A percentile compares a stretch with the other conserved stretches of the same genome.
Evolutionary conservation across 2,329 filamentous ascomycete species (phyloP).

Genomic region (Arthrinium puccinioides): DNA sequence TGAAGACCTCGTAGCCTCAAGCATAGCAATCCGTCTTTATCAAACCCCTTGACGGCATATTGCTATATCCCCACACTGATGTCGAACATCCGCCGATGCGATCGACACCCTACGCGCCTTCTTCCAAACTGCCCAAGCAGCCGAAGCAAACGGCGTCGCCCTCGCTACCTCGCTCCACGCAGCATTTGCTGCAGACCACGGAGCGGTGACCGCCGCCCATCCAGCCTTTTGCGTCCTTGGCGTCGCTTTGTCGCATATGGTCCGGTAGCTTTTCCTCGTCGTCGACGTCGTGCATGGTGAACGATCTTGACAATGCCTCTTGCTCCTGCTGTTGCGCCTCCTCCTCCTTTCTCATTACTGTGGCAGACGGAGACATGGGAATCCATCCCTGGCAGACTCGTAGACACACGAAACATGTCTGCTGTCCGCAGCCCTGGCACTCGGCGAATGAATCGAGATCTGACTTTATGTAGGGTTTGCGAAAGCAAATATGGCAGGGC

Average conservation of each 20-base stretch:
- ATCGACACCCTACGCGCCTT: too few relatives aligned
- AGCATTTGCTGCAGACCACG: constrained; percentile 61
- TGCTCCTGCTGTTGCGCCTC: constrained; percentile 7
- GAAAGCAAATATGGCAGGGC: constrained; percentile 62
- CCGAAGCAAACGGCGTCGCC: constrained; percentile 62
- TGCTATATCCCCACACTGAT: too few relatives aligned
- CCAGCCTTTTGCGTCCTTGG: constrained; percentile 28
- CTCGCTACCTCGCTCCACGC: constrained; percentile 55
- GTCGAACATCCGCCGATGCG: too few relatives aligned
- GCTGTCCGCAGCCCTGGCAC: constrained; percentile 53
- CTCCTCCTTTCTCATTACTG: constrained; percentile 9
- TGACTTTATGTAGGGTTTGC: constrained; percentile 55
- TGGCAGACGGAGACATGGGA: constrained; percentile 3
- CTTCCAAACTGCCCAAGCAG: constrained; percentile 43
- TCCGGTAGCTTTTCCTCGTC: constrained; percentile 15
- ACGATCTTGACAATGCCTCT: constrained; percentile 33
- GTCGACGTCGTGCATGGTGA: constrained; percentile 44
- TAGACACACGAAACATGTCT: constrained; percentile 64
- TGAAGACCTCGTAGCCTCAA: too few relatives aligned
- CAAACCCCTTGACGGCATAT: too few relatives aligned
- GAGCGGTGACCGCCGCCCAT: constrained; percentile 35
- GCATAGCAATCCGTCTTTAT: too few relatives aligned
- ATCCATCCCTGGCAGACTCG: constrained; percentile 52
- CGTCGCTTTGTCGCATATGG: constrained; percentile 14
- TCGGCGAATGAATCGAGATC: constrained; percentile 61